Evolutionary conservation across 129 eudicot species (phyloP), one percentile per base, ranked within the genome.

Genomic region (Centaurea solstitialis): DNA sequence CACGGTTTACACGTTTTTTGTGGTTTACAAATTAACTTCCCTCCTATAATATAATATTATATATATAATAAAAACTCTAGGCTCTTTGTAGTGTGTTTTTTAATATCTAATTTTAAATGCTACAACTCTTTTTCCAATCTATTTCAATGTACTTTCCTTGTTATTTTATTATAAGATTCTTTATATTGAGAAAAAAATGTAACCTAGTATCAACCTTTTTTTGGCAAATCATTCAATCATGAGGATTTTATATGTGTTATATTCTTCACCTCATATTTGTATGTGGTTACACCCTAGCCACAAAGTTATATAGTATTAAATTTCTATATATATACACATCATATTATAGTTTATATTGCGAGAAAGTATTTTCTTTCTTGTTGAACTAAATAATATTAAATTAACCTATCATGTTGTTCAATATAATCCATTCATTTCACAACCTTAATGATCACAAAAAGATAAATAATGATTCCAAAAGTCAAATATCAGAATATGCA

Each of bases 281-380:
- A 22, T 64, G 72, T 76, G 79, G 80, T 76, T 76, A 64, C 80
- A 62, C 80, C 80, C 80, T 64, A 64, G 62, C 80, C 80, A 76
- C 80, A 76, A 75, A 76, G 59, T 76, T 20, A 22, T 12, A 64
- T 57, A n/a, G n/a, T 76, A 37, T n/a, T 33, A 33, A 1, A 4
- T 33, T 3, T 47, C 21, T 59, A 62, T 35, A 21, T 40, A 76
- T 64, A 5, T 38, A 53, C n/a, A 41, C 9, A 41, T 41, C 30
- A 41, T 41, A 41, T 41, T 41, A 41, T 41, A 39, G 37, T 23
- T 53, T 61, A 50, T 76, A 22, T 39, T 38, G 80, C 38, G 43
- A 37, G 10, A 39, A 76, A 76, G 72, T 13, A 53, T 50, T 30
- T 76, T 53, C 7, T 38, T 65, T 15, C 8, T 5, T 21, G 57